A percentile compares a stretch with the other conserved stretches of the same genome.
Evolutionary conservation across 2,329 filamentous ascomycete genomes (phyloP).

Genomic region (Fusarium cyanostomum): DNA sequence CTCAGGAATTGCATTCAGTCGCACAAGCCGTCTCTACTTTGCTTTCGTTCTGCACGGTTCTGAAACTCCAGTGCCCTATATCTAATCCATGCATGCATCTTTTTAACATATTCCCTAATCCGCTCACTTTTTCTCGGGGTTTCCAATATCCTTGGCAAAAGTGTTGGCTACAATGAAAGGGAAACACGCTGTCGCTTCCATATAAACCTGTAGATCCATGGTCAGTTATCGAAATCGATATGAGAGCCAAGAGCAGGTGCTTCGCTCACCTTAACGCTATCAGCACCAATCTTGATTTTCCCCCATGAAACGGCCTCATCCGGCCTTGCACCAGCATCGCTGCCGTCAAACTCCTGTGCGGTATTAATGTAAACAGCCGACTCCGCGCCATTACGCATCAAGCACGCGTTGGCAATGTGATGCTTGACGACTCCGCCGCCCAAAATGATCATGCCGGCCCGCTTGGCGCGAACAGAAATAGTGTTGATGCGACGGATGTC

Average conservation of each 20-base stretch:
- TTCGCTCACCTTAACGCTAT: conserved; percentile 81
- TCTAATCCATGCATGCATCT: neutral
- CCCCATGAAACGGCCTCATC: conserved; percentile 99
- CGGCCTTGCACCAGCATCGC: conserved; percentile 91
- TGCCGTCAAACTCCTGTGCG: conserved; percentile 96
- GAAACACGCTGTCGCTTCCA: conserved; percentile 72
- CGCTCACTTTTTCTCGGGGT: conserved; percentile 17
- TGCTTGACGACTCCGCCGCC: conserved; percentile 97
- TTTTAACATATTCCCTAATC: neutral
- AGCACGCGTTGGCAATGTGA: conserved; percentile 95
- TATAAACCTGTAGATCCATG: conserved; percentile 60
- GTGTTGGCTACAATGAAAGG: conserved; percentile 74
- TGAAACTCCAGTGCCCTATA: neutral
- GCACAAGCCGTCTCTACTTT: neutral
- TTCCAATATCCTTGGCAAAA: conserved; percentile 64
- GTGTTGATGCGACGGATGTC: conserved; percentile 95
- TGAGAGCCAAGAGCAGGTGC: neutral
- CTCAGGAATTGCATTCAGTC: neutral
- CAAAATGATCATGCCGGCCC: conserved; percentile 93
- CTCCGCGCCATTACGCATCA: conserved; percentile 98
- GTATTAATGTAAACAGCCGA: conserved; percentile 98
- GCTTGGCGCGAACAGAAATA: conserved; percentile 84
- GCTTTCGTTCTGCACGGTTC: neutral
- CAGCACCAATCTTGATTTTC: conserved; percentile 90
- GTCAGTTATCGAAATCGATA: conserved; percentile 2